Base-by-base conservation (phyloP, 2,329 filamentous ascomycete species). In the Colletotrichum tofieldiae region DNA sequence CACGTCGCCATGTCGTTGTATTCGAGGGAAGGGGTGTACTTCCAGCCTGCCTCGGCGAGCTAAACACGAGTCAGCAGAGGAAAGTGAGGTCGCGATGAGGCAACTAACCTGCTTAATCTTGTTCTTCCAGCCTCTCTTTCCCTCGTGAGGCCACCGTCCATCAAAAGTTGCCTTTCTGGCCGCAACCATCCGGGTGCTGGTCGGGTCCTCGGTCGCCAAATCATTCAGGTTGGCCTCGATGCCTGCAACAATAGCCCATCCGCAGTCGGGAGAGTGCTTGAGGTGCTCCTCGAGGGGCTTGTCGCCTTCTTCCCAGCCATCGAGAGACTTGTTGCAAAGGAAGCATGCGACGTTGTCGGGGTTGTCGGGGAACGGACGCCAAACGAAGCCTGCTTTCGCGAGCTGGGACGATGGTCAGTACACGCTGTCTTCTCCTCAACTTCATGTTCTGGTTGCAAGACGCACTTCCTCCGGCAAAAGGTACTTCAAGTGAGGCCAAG, bases 41-140 rank as follows among this genome's bases (percentile, higher is more conserved):
- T 95, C 95, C 96, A 99, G 14, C 96, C 96, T 37, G 94, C 94
- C 75, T 96, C 94, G 43, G 94, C 94, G 85, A 98, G 92, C 91
- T 96, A 77, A 5, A 32, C 9, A 45, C 18, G n/a, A 11, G 59
- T 73, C 26, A 75, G 74, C 56, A 58, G 18, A 55, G 32, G 67
- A 65, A 60, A 16, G 43, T 9, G 43, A 55, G 39, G n/a, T 32
- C 39, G n/a, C 29, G 47, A 29, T 18, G 43, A 52, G 62, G 39
- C 37, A 60, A 74, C 84, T 70, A 83, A 94, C 93, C 91, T 97
- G 95, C 76, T 96, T 93, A 0, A 90, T 92, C 81, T 96, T 97
- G 84, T 94, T 97, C 75, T 93, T 91, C 95, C 95, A 98, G 7
- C 93, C 94, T 78, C 92, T 92, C 84, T 96, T 97, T 2, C 86